Conservation (phyloP, 2,329 filamentous ascomycete species). For the Alternaria solani region DNA sequence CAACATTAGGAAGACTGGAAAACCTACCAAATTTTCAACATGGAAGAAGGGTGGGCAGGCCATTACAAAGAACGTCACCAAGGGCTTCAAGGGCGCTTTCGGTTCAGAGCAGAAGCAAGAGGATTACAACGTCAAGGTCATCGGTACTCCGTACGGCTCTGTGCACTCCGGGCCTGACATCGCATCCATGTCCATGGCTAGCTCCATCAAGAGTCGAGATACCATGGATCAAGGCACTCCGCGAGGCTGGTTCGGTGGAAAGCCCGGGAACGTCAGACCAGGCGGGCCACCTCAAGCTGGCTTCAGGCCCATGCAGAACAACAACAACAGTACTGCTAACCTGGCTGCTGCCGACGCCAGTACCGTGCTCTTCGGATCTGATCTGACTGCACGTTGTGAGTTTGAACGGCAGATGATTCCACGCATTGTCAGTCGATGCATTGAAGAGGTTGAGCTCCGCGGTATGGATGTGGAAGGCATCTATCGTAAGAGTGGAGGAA, state of each 20-base stretch:
- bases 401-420: slow-evolving; percentile 90
- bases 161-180: slow-evolving; percentile 47
- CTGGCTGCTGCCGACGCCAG: slow-evolving; percentile 44
- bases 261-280: slow-evolving; percentile 25
- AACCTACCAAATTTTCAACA: slow-evolving; percentile 96
- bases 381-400: slow-evolving; percentile 84
- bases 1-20: slow-evolving; percentile 86
- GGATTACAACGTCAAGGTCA: slow-evolving; percentile 60
- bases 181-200: slow-evolving; percentile 44
- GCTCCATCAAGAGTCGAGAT: slow-evolving; percentile 37
- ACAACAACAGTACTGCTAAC: slow-evolving; percentile 54
- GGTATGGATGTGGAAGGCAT: slow-evolving; percentile 98
- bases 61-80: slow-evolving; percentile 91
- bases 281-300: slow-evolving; percentile 23
- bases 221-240: slow-evolving; percentile 33
- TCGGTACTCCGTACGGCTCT: slow-evolving; percentile 55
- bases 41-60: slow-evolving; percentile 98
- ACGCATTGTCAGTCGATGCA: slow-evolving; percentile 88
- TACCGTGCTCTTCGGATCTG: slow-evolving; percentile 82
- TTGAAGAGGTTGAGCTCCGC: slow-evolving; percentile 93
- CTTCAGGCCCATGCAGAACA: slow-evolving; percentile 48
- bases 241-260: slow-evolving; percentile 47
- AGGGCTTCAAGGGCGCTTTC: slow-evolving; percentile 92
- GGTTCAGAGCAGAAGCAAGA: slow-evolving; percentile 66
- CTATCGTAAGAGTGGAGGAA: slow-evolving; percentile 95